A percentile compares a stretch with the other conserved stretches of the same genome.
phyloP scores from a whole-genome alignment of 352 stramenopile genomes.

The Thraustotheca clavata region DNA sequence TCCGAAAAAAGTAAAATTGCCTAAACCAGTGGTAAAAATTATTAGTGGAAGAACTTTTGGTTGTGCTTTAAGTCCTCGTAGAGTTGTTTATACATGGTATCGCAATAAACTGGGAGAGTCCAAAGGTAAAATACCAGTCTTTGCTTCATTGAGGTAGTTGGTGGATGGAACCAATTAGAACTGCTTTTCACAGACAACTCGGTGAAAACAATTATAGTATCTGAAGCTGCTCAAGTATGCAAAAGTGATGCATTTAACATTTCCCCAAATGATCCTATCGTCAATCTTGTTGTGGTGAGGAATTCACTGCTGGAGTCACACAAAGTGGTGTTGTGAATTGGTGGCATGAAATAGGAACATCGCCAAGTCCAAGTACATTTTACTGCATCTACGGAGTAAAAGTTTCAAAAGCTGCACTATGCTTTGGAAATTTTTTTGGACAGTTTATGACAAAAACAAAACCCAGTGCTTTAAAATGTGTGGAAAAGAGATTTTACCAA shows the following conservation, averaged over 20 bases:
- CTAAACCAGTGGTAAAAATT: background rate
- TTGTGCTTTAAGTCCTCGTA: no score
- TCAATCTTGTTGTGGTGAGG: background rate
- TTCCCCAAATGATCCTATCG: background rate
- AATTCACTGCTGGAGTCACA: slow-evolving; percentile 11
- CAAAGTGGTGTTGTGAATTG: background rate
- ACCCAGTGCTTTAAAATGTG: background rate
- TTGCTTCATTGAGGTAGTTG: background rate
- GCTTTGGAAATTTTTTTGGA: background rate
- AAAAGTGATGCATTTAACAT: background rate
- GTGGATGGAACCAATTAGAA: no score
- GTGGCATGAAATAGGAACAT: background rate
- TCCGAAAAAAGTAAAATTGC: background rate
- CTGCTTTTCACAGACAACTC: no score
- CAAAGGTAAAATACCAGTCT: background rate
- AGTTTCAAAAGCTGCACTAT: background rate
- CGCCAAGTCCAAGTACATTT: no score
- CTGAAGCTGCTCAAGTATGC: background rate
- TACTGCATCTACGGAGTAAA: no score
- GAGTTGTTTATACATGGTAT: background rate
- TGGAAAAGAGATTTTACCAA: background rate
- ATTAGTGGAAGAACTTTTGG: no score
- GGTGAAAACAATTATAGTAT: no score
- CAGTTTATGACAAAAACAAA: background rate
- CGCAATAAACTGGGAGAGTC: background rate